Evolutionary conservation across 1,284 basidiomycete genomes (phyloP), one percentile per base, ranked within the genome.

Genomic region (Ganoderma boninense): DNA sequence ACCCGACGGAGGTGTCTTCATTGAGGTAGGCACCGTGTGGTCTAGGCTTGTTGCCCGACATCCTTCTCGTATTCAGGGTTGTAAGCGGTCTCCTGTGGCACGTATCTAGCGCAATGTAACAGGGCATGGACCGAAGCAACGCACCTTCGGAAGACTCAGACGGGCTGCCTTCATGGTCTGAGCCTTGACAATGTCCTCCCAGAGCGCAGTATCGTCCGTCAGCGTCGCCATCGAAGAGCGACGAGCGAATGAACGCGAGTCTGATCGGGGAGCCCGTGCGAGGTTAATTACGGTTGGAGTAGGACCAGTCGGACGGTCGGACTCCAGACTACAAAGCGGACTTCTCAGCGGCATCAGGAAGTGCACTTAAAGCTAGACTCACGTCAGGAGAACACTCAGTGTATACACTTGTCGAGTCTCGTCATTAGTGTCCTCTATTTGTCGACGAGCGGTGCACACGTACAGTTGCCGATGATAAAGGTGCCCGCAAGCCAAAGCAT

Each of bases 391-490:
- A 62, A 71, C 68, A 40, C 72, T 73, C 38, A 73, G 42, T 7
- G 70, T 73, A 68, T 71, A 70, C 62, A 73, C 72, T 73, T 43
- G 14, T 16, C 3, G 26, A n/a, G 13, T 11, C 2, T 13, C 38
- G 18, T n/a, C 2, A 7, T 65, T 29, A 65, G 26, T 8, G 13
- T 32, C 32, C n/a, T 26, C 3, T 13, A 20, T 29, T 4, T 26
- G 14, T 38, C n/a, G 29, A 26, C 16, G 26, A 40, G 23, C 6
- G 18, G 23, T 2, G 43, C 8, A 32, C 18, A 67, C 73, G 57
- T 52, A 74, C 73, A 49, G 35, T 70, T 74, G 3, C 71, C 71
- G 6, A 74, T 69, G n/a, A 68, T 46, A 43, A 70, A 74, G 43
- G 71, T 70, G 5, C 66, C 57, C 26, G 64, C 67, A 6, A 74